Evolutionary conservation across 768 basidiomycete species (phyloP), one percentile per base, ranked within the genome.

Genomic region (Leucocoprinus birnbaumii): DNA sequence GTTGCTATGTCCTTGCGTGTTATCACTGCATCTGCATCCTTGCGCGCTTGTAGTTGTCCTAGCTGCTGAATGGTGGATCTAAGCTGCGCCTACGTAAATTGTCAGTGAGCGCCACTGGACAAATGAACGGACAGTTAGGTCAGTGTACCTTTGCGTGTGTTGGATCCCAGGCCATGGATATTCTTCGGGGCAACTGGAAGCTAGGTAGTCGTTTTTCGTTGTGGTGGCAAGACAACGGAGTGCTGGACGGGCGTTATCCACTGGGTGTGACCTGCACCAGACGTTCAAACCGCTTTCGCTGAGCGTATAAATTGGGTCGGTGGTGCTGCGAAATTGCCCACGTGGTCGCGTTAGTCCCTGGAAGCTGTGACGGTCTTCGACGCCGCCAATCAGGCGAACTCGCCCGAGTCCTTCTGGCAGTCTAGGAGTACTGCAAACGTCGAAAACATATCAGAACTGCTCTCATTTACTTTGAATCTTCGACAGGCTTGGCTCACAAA

Each of bases 1-100:
- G 79, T 84, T 4, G 86, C 82, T 55, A 91, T 85, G 65, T 90
- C 87, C 59, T 76, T 77, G 60, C 86, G 77, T 18, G 79, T 81
- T 42, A 88, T 81, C 34, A 76, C 77, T 2, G 76, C 78, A 62
- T 84, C 76, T 4, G 86, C 80, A 59, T 89, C 86, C 56, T 85
- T 80, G 66, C 80, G 82, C 58, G 84, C 82, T 63, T 88, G 86
- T 16, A 88, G 65, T 60, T 90, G 87, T 18, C 84, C 84, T 25
- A 91, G 74, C 48, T 77, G 77, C 59, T 87, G 84, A 44, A 80
- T 80, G 7, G 87, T 79, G 22, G 80, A 73, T 56, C 84, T 78
- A 45, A 91, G 74, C 56, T 87, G 82, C 18, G 76, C 70, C 89
- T 91, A 59, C 26, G n/a, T 37, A 22, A 51, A n/a, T n/a, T n/a